Conservation (phyloP, 768 basidiomycete genomes). For the Trametes coccinea region DNA sequence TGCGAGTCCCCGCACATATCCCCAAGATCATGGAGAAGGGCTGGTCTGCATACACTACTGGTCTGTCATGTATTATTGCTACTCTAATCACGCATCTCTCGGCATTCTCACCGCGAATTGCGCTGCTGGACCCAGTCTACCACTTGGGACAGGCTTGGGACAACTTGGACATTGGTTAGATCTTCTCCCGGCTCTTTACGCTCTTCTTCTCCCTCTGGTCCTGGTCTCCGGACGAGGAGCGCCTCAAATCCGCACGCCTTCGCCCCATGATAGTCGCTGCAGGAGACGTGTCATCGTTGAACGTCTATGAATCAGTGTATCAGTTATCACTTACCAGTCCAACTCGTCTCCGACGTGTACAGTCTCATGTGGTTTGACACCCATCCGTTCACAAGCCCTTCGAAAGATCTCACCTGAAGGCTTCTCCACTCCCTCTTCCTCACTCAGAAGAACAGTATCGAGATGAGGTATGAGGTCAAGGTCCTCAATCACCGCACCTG, state of each 20-base stretch:
- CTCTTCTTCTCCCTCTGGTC: constrained; percentile 49
- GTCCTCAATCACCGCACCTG: constrained; percentile 54
- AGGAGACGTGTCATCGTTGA: neutral
- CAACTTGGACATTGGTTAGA: constrained; percentile 39
- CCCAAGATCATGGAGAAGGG: neutral
- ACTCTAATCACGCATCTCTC: neutral
- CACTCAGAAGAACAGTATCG: constrained; percentile 64
- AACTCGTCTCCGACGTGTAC: constrained; percentile 81
- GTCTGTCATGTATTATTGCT: constrained; percentile 14
- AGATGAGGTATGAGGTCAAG: constrained; percentile 53
- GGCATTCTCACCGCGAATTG: constrained; percentile 7
- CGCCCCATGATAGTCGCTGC: constrained; percentile 71
- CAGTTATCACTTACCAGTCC: constrained; percentile 46
- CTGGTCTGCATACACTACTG: constrained; percentile 2
- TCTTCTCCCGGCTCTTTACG: constrained; percentile 45
- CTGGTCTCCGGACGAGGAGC: constrained; percentile 54
- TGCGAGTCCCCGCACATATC: neutral
- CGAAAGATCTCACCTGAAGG: constrained; percentile 61
- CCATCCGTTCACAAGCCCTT: constrained; percentile 40
- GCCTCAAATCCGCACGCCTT: constrained; percentile 53
- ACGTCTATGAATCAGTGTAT: neutral
- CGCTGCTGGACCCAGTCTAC: constrained; percentile 37
- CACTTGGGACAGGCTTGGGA: constrained; percentile 40
- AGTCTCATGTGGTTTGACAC: constrained; percentile 43
- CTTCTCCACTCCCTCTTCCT: constrained; percentile 69